Evolutionary conservation across 805 yeast species (phyloP).

Genomic region (Wickerhamomyces kurtzmanii): DNA sequence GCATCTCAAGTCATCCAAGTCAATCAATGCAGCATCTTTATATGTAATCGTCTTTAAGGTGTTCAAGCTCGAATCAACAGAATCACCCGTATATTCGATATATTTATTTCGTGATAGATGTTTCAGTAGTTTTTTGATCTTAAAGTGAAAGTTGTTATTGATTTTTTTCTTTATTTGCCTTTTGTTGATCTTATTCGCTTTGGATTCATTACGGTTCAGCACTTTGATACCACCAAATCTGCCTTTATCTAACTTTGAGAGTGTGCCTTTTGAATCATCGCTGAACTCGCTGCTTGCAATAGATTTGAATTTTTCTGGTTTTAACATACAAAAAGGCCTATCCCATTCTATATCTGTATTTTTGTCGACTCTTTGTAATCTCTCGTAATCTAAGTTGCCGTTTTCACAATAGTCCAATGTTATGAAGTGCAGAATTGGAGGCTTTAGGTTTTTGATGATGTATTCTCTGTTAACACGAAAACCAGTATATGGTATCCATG

Average conservation of each 20-base stretch:
- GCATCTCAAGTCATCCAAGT: slow-evolving; percentile 25
- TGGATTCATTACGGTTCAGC: not conserved
- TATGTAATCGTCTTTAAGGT: slow-evolving; percentile 6
- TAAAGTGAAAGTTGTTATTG: not conserved
- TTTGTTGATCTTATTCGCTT: too few relatives aligned
- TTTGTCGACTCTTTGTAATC: slow-evolving; percentile 21
- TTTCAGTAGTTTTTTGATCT: not conserved
- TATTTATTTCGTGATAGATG: slow-evolving; percentile 4
- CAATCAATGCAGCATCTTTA: slow-evolving; percentile 6
- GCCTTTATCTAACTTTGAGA: not conserved
- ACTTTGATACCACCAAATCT: not conserved
- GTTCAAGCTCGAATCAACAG: slow-evolving; percentile 7
- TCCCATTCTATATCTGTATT: slow-evolving; percentile 39
- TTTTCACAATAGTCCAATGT: slow-evolving; percentile 39
- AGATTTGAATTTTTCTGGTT: slow-evolving; percentile 18
- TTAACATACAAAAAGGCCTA: slow-evolving; percentile 32
- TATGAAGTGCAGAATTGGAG: slow-evolving; percentile 32
- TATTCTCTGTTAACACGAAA: slow-evolving; percentile 42
- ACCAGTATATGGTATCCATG: slow-evolving; percentile 38
- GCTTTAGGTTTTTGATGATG: slow-evolving; percentile 24
- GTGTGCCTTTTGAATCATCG: too few relatives aligned
- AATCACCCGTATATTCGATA: slow-evolving; percentile 12
- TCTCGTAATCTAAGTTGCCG: slow-evolving; percentile 37
- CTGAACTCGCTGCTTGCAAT: too few relatives aligned
- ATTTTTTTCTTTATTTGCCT: too few relatives aligned